These are phyloP conservation scores for Pleomassaria siparia DNA, from an alignment of 2,329 filamentous ascomycete species.

Conservation along the genomic window DNA sequence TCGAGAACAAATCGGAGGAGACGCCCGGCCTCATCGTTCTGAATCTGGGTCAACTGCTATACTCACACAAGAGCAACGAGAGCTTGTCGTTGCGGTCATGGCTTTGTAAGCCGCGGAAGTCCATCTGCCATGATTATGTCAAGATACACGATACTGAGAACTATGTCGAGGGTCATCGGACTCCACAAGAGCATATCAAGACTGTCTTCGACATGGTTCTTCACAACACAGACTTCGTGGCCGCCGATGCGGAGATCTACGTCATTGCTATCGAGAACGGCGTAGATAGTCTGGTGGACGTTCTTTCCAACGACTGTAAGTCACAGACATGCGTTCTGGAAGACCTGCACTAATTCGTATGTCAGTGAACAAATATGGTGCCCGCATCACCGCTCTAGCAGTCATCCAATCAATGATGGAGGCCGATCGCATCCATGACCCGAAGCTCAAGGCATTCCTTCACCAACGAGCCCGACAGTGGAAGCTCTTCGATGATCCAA, in stretches of 20 bases:
- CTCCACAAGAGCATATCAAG: slow-evolving; percentile 61
- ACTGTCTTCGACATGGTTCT: slow-evolving; percentile 69
- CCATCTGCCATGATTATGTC: slow-evolving; percentile 58
- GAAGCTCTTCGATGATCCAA: slow-evolving; percentile 19
- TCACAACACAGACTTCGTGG: slow-evolving; percentile 46
- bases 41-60: slow-evolving; percentile 76
- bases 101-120: slow-evolving; percentile 61
- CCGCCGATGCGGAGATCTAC: slow-evolving; percentile 60
- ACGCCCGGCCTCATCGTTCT: slow-evolving; percentile 69
- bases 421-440: slow-evolving; percentile 25
- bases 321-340: slow-evolving; percentile 27
- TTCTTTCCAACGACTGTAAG: slow-evolving; percentile 59
- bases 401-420: slow-evolving; percentile 24
- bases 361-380: slow-evolving; percentile 26
- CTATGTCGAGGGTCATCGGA: slow-evolving; percentile 61
- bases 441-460: slow-evolving; percentile 31
- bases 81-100: slow-evolving; percentile 63
- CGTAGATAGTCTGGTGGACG: slow-evolving; percentile 58
- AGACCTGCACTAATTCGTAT: background rate
- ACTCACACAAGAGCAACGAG: slow-evolving; percentile 66
- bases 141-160: slow-evolving; percentile 60
- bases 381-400: slow-evolving; percentile 36
- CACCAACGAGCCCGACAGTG: slow-evolving; percentile 36
- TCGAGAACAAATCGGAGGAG: slow-evolving; percentile 17
- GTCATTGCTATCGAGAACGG: slow-evolving; percentile 72